A percentile compares a stretch with the other conserved stretches of the same genome.
Evolutionary conservation across 2,329 filamentous ascomycete genomes (phyloP).

Genomic region (Chrysosporium queenslandicum): DNA sequence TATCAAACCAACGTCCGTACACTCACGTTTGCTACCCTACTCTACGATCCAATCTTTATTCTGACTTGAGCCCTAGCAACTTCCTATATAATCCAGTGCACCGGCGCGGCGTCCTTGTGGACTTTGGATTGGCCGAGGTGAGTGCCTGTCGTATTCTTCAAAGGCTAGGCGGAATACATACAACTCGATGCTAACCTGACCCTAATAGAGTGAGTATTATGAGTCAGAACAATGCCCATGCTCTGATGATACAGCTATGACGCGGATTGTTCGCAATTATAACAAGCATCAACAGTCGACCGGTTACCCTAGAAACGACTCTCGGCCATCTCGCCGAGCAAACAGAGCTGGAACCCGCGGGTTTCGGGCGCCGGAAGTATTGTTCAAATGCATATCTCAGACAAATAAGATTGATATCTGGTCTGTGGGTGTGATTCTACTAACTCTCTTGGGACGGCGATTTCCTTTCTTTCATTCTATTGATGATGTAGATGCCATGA

Average conservation of each 20-base stretch:
- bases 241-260: not conserved
- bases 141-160: not conserved
- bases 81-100: conserved; percentile 76
- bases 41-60: not conserved
- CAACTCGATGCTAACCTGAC: not conserved
- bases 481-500: conserved; percentile 96
- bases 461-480: conserved; percentile 98
- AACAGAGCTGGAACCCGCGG: conserved; percentile 92
- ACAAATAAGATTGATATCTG: conserved; percentile 92
- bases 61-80: conserved; percentile 43
- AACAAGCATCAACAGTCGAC: conserved; percentile 50
- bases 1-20: conserved; percentile 72
- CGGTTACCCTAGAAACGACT: conserved; percentile 83
- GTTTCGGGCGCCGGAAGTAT: conserved; percentile 89
- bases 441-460: conserved; percentile 83
- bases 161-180: not conserved
- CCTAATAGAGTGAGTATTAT: conserved; percentile 45
- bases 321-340: conserved; percentile 73
- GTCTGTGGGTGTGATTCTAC: conserved; percentile 90
- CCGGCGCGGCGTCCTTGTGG: conserved; percentile 83
- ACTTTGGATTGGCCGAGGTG: conserved; percentile 87
- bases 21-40: too few relatives aligned
- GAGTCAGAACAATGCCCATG: conserved; percentile 12
- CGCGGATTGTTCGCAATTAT: conserved; percentile 48
- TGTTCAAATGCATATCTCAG: conserved; percentile 94